A percentile compares a stretch with the other conserved stretches of the same genome.
Conservation (phyloP, 2,329 filamentous ascomycete species). For the Monilinia polystroma region DNA sequence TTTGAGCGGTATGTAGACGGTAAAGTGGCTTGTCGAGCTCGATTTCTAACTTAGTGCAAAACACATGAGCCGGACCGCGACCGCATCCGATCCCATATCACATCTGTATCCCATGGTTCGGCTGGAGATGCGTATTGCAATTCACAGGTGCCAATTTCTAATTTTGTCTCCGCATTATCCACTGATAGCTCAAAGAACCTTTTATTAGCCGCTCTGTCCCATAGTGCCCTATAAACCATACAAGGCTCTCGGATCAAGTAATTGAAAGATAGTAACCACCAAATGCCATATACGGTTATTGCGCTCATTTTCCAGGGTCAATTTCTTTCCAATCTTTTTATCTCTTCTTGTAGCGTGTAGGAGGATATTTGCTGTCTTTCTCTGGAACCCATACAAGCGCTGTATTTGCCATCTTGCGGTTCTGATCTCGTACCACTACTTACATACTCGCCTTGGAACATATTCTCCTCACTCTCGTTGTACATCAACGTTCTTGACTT, state of each 20-base stretch:
- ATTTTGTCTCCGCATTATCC: slow-evolving; percentile 41
- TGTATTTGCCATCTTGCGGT: slow-evolving; percentile 23
- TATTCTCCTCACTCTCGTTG: slow-evolving; percentile 26
- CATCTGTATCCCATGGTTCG: slow-evolving; percentile 40
- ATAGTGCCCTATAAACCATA: slow-evolving; percentile 21
- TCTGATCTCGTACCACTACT: slow-evolving; percentile 27
- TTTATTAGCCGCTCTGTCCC: slow-evolving; percentile 46
- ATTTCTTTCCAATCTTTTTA: slow-evolving; percentile 30
- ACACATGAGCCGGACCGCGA: slow-evolving; percentile 46
- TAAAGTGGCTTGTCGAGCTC: slow-evolving; percentile 31
- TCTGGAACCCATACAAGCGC: slow-evolving; percentile 38
- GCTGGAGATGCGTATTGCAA: slow-evolving; percentile 42
- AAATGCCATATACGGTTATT: slow-evolving; percentile 44
- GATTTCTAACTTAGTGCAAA: slow-evolving; percentile 34
- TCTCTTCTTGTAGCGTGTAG: slow-evolving; percentile 31
- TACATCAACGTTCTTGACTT: slow-evolving; percentile 32
- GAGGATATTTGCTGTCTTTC: slow-evolving; percentile 35
- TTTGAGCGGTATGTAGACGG: slow-evolving; percentile 44
- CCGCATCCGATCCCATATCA: slow-evolving; percentile 44
- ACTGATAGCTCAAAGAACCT: slow-evolving; percentile 46
- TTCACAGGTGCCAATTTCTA: slow-evolving; percentile 31
- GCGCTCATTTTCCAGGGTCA: slow-evolving; percentile 33
- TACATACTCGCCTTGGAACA: slow-evolving; percentile 7
- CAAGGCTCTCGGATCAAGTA: slow-evolving; percentile 29
- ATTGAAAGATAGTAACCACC: slow-evolving; percentile 33